These are phyloP conservation scores for Kodamaea alishanica DNA, from an alignment of 1,139 yeast genomes.

Conservation along the genomic window DNA sequence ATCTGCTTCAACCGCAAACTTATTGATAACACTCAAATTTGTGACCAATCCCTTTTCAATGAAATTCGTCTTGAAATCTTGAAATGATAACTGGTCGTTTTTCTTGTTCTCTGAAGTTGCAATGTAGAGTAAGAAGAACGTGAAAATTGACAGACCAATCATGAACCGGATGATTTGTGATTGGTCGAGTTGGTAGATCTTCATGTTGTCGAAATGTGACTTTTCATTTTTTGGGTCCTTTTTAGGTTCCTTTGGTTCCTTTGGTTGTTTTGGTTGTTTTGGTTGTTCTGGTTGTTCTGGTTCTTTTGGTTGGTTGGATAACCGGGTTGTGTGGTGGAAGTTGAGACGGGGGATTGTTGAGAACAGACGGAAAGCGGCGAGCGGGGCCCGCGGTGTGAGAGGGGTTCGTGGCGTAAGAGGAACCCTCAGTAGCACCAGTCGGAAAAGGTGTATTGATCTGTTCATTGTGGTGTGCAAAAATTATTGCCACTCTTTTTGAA, in stretches of 20 bases:
- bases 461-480: too few species aligned
- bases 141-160: conserved; percentile 14
- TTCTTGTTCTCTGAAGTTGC: conserved; percentile 19
- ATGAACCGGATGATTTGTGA: conserved; percentile 17
- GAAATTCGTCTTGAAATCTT: conserved; percentile 81
- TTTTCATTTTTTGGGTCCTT: conserved; percentile 3
- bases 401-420: too few species aligned
- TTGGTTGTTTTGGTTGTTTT: conserved; percentile 8
- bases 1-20: conserved; percentile 70
- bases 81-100: conserved; percentile 65
- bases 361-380: too few species aligned
- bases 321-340: too few species aligned
- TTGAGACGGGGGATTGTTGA: too few species aligned
- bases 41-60: conserved; percentile 82
- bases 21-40: conserved; percentile 71
- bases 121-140: conserved; percentile 13
- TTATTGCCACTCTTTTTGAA: too few species aligned
- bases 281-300: conserved; percentile 10
- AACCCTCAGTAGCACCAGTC: too few species aligned
- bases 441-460: too few species aligned
- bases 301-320: too few species aligned
- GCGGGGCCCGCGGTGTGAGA: too few species aligned
- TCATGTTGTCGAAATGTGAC: conserved; percentile 29
- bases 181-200: conserved; percentile 28
- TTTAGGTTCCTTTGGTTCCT: conserved; percentile 3